Conservation (phyloP, 495 filamentous ascomycete genomes). For the Aspergillus funiculosus region DNA sequence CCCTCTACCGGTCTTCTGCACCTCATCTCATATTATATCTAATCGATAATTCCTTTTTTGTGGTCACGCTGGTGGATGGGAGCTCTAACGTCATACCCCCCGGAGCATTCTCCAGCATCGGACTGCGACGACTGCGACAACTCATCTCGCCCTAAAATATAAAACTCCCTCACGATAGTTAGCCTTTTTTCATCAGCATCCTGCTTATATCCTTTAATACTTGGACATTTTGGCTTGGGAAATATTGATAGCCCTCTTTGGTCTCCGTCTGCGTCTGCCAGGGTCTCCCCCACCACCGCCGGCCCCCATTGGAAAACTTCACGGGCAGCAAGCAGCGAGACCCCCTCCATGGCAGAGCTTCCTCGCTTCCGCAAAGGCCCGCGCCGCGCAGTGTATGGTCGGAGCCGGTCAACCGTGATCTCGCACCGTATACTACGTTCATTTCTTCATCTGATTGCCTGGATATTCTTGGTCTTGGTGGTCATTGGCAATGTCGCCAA, state of each 20-base stretch:
- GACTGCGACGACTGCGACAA: too few relatives aligned
- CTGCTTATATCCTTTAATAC: neutral
- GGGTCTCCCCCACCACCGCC: too few relatives aligned
- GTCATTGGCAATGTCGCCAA: constrained; percentile 64
- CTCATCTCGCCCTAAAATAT: too few relatives aligned
- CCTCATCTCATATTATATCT: neutral
- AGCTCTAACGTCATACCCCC: constrained; percentile 8
- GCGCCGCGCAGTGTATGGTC: constrained; percentile 23
- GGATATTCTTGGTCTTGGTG: constrained; percentile 73
- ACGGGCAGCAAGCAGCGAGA: neutral
- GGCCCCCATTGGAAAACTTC: too few relatives aligned
- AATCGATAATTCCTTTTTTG: neutral
- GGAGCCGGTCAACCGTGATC: constrained; percentile 29
- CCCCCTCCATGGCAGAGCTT: constrained; percentile 24
- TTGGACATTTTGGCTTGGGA: neutral
- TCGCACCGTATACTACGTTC: constrained; percentile 51
- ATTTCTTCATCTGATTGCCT: constrained; percentile 63
- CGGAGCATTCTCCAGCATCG: neutral
- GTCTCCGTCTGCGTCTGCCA: neutral
- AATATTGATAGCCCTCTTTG: neutral
- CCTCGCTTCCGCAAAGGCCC: constrained; percentile 30
- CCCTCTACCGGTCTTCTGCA: too few relatives aligned
- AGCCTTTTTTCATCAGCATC: neutral
- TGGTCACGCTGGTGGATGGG: neutral
- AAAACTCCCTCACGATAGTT: neutral